phyloP scores from a whole-genome alignment of 169 alveolate genomes.

The Neospora caninum region DNA sequence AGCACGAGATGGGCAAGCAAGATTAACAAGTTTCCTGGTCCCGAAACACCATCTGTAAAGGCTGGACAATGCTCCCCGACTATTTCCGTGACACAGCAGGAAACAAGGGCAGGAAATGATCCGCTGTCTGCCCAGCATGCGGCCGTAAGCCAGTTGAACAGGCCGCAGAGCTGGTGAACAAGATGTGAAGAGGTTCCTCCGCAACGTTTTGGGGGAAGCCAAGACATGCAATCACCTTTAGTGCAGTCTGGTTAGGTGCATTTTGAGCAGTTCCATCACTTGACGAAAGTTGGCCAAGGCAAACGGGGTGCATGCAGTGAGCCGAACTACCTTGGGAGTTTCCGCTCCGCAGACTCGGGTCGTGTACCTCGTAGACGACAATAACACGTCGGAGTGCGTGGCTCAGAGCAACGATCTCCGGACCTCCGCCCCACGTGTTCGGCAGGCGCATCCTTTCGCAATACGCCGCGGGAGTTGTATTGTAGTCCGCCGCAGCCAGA shows the following conservation, averaged over 20 bases:
- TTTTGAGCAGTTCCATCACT: background rate
- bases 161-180: slow-evolving; percentile 5
- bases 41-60: background rate
- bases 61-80: background rate
- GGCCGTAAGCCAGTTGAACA: background rate
- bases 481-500: slow-evolving; percentile 22
- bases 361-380: slow-evolving; percentile 10
- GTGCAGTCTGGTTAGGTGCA: background rate
- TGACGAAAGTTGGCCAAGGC: background rate
- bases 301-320: background rate
- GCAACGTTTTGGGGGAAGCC: background rate
- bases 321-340: background rate
- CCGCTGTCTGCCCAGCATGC: background rate
- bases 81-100: background rate
- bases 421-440: slow-evolving; percentile 60
- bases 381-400: slow-evolving; percentile 49
- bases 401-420: slow-evolving; percentile 50
- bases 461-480: slow-evolving; percentile 18
- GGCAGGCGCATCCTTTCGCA: slow-evolving; percentile 49
- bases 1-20: too few relatives aligned
- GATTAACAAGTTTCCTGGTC: too few relatives aligned
- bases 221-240: background rate
- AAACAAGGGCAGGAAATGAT: slow-evolving; percentile 21
- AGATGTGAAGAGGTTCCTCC: slow-evolving; percentile 4
- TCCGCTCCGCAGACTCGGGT: background rate